phyloP scores from a whole-genome alignment of 495 filamentous ascomycete genomes.

The Amphirosellinia nigrospora region DNA sequence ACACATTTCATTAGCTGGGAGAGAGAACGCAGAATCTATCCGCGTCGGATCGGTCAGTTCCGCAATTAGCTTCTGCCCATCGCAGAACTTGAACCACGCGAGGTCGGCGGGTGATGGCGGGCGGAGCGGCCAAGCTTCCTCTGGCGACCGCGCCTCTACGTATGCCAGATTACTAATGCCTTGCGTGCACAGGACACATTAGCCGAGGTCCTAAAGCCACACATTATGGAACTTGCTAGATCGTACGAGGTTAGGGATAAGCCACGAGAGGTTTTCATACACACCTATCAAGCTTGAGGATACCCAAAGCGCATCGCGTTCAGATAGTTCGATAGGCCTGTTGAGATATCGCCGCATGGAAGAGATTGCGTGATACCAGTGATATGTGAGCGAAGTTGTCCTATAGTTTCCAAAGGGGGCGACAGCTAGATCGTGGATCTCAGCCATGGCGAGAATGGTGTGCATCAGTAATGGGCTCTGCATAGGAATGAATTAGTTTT shows the following conservation, averaged over 20 bases:
- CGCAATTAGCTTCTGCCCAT: conserved; percentile 32
- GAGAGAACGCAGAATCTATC: conserved; percentile 21
- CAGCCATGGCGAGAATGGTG: conserved; percentile 44
- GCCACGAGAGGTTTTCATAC: too few relatives aligned
- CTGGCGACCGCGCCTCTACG: conserved; percentile 37
- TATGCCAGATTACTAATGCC: conserved; percentile 42
- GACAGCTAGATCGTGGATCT: conserved; percentile 46
- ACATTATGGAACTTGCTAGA: too few relatives aligned
- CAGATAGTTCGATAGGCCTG: conserved; percentile 31
- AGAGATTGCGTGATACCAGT: conserved; percentile 44
- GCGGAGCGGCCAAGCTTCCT: conserved; percentile 47
- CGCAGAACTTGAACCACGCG: conserved; percentile 43
- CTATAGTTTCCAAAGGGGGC: not conserved
- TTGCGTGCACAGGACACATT: too few relatives aligned
- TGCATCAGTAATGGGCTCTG: conserved; percentile 37
- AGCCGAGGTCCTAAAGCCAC: too few relatives aligned
- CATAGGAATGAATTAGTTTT: not conserved
- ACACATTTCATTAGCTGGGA: conserved; percentile 11
- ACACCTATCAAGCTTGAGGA: conserved; percentile 46
- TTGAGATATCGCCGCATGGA: conserved; percentile 47
- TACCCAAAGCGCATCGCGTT: conserved; percentile 49
- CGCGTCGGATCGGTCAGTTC: conserved; percentile 31
- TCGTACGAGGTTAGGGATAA: too few relatives aligned
- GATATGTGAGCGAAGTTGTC: conserved; percentile 34
- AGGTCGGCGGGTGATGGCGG: conserved; percentile 38